Conservation (phyloP, 108 stramenopile species). For the Fistulifera pelliculosa region DNA sequence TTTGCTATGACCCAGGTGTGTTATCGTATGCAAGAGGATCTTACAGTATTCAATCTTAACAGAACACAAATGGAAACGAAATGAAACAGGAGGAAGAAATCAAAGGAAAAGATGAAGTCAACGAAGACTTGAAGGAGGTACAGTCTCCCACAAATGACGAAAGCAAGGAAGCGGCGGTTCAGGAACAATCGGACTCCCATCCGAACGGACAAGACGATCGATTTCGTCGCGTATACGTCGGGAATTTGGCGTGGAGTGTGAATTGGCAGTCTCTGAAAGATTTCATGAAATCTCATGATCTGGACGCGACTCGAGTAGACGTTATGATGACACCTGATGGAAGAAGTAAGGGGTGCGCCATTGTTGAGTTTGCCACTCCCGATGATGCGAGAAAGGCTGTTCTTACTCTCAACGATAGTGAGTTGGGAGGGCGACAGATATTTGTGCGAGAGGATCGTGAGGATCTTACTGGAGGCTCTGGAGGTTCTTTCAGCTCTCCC, state of each 20-base stretch:
- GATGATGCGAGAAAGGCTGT: slow-evolving; percentile 64
- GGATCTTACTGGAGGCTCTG: slow-evolving; percentile 11
- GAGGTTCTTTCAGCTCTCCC: slow-evolving; percentile 4
- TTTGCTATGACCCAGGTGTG: too few species aligned
- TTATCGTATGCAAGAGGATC: too few species aligned
- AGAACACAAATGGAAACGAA: too few species aligned
- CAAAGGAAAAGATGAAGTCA: too few species aligned
- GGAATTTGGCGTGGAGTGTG: slow-evolving; percentile 79
- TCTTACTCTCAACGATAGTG: slow-evolving; percentile 63
- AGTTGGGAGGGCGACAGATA: slow-evolving; percentile 52
- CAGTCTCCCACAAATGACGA: too few species aligned
- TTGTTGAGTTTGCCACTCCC: slow-evolving; percentile 70
- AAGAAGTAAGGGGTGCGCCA: slow-evolving; percentile 85
- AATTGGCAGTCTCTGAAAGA: slow-evolving; percentile 93
- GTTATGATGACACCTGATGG: slow-evolving; percentile 69
- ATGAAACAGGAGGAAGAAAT: too few species aligned
- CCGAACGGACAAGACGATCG: too few species aligned
- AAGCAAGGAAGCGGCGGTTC: too few species aligned
- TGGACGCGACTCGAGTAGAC: slow-evolving; percentile 72
- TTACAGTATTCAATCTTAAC: too few species aligned
- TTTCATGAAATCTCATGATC: slow-evolving; percentile 77
- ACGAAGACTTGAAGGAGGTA: too few species aligned
- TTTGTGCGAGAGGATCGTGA: slow-evolving; percentile 71
- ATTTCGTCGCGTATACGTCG: slow-evolving; percentile 65
- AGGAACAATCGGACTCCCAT: too few species aligned